These are phyloP conservation scores for Capsicum baccatum DNA, from an alignment of 257 asterid genomes.

Conservation along the genomic window DNA sequence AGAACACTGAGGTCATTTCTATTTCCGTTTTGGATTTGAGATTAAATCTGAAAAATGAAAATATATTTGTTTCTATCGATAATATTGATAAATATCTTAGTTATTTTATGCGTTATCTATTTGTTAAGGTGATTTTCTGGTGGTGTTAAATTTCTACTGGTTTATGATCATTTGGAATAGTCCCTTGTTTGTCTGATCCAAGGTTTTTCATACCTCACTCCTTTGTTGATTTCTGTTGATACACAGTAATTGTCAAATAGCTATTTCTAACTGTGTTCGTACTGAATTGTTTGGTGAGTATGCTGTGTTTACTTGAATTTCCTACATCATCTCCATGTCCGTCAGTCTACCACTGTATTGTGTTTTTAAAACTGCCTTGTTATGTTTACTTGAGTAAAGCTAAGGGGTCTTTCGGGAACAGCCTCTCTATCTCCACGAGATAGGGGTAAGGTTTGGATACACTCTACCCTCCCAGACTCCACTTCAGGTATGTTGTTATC, in stretches of 20 bases:
- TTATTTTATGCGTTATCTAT: background rate
- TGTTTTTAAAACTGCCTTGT: too few relatives aligned
- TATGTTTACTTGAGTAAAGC: too few relatives aligned
- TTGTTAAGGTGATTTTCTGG: background rate
- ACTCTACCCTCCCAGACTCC: too few relatives aligned
- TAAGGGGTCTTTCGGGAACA: too few relatives aligned
- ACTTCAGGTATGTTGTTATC: too few relatives aligned
- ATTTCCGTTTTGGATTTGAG: constrained; percentile 12
- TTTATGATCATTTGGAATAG: background rate
- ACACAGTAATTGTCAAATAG: background rate
- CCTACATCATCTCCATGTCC: background rate
- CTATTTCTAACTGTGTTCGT: background rate
- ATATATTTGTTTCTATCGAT: background rate
- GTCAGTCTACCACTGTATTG: background rate
- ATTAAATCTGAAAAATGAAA: background rate
- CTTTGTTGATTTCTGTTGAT: background rate
- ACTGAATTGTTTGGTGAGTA: background rate
- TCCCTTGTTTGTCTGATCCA: background rate
- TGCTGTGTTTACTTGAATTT: constrained; percentile 6
- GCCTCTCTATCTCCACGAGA: too few relatives aligned
- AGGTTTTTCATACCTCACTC: background rate
- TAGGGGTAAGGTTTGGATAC: too few relatives aligned
- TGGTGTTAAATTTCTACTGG: background rate
- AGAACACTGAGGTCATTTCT: background rate
- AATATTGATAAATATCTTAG: background rate